These are phyloP conservation scores for Psilocybe sp. DNA, from an alignment of 768 basidiomycete species.

Conservation along the genomic window DNA sequence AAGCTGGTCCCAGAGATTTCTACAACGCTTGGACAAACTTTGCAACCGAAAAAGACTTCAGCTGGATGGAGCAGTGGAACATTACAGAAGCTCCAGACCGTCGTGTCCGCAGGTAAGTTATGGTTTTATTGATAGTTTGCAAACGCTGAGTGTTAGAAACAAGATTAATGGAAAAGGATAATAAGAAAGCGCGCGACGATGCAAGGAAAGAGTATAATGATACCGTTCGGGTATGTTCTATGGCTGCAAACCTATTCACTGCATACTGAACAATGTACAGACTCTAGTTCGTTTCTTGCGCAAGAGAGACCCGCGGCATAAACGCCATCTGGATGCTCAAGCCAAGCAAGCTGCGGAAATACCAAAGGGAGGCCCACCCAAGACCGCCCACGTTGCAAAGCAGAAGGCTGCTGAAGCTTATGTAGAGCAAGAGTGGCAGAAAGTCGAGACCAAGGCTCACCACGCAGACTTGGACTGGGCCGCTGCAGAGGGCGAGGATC, in stretches of 20 bases:
- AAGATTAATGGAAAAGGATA: slow-evolving; percentile 94
- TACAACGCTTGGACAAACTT: slow-evolving; percentile 89
- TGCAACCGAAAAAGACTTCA: slow-evolving; percentile 81
- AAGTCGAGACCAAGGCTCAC: slow-evolving; percentile 38
- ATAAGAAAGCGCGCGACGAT: slow-evolving; percentile 87
- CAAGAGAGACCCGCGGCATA: slow-evolving; percentile 90
- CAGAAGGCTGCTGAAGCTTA: slow-evolving; percentile 40
- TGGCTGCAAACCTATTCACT: not conserved
- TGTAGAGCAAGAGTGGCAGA: slow-evolving; percentile 92
- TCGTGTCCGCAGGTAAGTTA: slow-evolving; percentile 64
- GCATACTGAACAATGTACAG: slow-evolving; percentile 31
- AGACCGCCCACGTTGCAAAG: slow-evolving; percentile 25
- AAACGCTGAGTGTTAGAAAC: not conserved
- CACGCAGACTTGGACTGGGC: slow-evolving; percentile 76
- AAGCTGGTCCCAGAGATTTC: slow-evolving; percentile 62
- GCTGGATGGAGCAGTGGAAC: slow-evolving; percentile 87
- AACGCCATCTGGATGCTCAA: slow-evolving; percentile 55
- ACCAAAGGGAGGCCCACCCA: slow-evolving; percentile 27
- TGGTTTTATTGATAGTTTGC: not conserved
- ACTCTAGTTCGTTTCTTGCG: slow-evolving; percentile 72
- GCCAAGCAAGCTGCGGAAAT: slow-evolving; percentile 24
- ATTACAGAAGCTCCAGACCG: slow-evolving; percentile 83
- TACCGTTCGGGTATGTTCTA: slow-evolving; percentile 67
- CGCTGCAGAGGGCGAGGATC: slow-evolving; percentile 62
- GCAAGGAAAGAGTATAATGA: slow-evolving; percentile 92